A percentile compares a stretch with the other conserved stretches of the same genome.
These are phyloP conservation scores for Phytophthora agathidicida DNA, from an alignment of 352 stramenopile species.

Conservation along the genomic window DNA sequence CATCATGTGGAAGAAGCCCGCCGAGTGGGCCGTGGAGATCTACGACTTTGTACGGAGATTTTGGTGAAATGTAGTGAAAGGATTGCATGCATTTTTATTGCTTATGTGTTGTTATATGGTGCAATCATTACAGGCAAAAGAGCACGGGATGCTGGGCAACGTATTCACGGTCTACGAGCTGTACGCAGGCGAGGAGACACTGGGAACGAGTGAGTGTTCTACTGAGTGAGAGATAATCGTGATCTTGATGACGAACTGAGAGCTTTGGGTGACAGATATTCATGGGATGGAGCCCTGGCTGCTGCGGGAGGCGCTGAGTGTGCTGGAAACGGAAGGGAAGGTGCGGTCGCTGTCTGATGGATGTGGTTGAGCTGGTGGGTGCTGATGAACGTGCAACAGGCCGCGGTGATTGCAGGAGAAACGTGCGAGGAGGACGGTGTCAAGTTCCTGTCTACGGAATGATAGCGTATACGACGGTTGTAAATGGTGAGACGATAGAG, in stretches of 20 bases:
- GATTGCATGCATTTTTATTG: conserved; percentile 1
- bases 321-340: conserved; percentile 82
- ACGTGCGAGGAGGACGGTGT: conserved; percentile 87
- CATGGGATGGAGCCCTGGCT: conserved; percentile 88
- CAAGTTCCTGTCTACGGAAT: conserved; percentile 83
- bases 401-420: conserved; percentile 77
- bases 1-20: conserved; percentile 88
- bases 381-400: conserved; percentile 31
- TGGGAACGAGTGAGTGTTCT: conserved; percentile 75
- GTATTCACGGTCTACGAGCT: conserved; percentile 89
- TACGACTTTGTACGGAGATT: conserved; percentile 78
- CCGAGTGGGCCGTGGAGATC: conserved; percentile 82
- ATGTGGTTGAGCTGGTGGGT: neutral
- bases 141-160: conserved; percentile 78
- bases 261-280: conserved; percentile 46
- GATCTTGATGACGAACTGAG: neutral
- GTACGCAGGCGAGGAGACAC: conserved; percentile 83
- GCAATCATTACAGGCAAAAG: conserved; percentile 55
- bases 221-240: neutral
- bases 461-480: neutral
- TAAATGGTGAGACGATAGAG: conserved; percentile 2
- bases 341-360: conserved; percentile 19
- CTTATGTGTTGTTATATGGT: neutral
- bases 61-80: conserved; percentile 22
- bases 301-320: conserved; percentile 73